Conservation (phyloP, 177 flowering plant genomes). For the Vitis hybrid region DNA sequence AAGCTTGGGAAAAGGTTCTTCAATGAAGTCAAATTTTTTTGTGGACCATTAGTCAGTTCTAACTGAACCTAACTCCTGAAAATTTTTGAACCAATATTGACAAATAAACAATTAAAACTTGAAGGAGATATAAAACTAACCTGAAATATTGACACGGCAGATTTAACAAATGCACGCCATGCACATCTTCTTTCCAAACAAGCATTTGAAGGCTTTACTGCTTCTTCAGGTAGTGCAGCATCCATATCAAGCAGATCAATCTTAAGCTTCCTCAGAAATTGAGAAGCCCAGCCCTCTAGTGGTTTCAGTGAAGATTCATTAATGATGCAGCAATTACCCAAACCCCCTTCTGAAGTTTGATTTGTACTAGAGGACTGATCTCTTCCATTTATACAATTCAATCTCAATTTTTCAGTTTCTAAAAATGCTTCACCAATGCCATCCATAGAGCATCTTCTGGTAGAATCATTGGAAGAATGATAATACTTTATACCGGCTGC, state of each 20-base stretch:
- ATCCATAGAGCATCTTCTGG: constrained; percentile 14
- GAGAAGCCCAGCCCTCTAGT: constrained; percentile 58
- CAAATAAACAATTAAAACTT: too few relatives aligned
- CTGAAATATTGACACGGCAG: constrained; percentile 80
- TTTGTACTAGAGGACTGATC: constrained; percentile 9
- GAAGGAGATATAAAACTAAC: constrained; percentile 31
- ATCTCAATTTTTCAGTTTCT: constrained; percentile 19
- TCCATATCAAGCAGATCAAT: constrained; percentile 90
- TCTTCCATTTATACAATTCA: constrained; percentile 17
- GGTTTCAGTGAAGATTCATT: constrained; percentile 71
- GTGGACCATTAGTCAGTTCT: too few relatives aligned
- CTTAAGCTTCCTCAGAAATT: constrained; percentile 67
- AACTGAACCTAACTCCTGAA: too few relatives aligned
- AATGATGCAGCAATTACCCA: constrained; percentile 40
- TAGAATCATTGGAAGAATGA: constrained; percentile 8
- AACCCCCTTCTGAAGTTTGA: constrained; percentile 20
- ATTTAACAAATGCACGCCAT: constrained; percentile 87
- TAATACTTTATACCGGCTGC: constrained; percentile 5
- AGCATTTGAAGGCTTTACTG: constrained; percentile 61
- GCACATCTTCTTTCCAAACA: constrained; percentile 57
- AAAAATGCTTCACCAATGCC: constrained; percentile 6
- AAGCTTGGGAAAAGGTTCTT: too few relatives aligned
- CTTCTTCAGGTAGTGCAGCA: constrained; percentile 80
- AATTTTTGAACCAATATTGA: too few relatives aligned
- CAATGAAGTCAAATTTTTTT: too few relatives aligned